Evolutionary conservation across 352 stramenopile genomes (phyloP).

Genomic region (Pythium scleroteichum): DNA sequence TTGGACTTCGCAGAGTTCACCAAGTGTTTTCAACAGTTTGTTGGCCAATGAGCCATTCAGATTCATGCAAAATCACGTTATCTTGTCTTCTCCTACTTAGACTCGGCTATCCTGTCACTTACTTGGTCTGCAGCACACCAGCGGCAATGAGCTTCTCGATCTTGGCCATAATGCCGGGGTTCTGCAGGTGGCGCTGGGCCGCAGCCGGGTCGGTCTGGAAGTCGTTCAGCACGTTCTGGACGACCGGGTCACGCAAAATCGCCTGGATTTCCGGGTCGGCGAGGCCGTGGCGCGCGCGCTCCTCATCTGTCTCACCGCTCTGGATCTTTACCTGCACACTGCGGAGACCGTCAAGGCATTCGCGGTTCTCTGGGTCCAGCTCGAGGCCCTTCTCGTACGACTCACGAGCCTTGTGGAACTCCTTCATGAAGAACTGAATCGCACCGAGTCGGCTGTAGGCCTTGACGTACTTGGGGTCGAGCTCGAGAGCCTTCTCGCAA

Average conservation of each 20-base stretch:
- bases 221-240: constrained; percentile 98
- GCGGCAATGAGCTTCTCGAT: constrained; percentile 99
- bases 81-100: neutral
- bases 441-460: constrained; percentile 97
- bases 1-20: constrained; percentile 19
- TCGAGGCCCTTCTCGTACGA: constrained; percentile 96
- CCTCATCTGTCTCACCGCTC: constrained; percentile 94
- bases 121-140: constrained; percentile 96
- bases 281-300: constrained; percentile 97
- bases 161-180: constrained; percentile 95
- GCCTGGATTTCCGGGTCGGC: constrained; percentile 98
- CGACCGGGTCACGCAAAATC: constrained; percentile 97
- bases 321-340: constrained; percentile 95
- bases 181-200: constrained; percentile 92
- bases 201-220: constrained; percentile 95
- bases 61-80: constrained; percentile 1
- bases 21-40: constrained; percentile 12
- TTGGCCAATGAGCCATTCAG: constrained; percentile 1
- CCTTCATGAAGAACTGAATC: constrained; percentile 99
- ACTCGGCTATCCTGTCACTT: constrained; percentile 14
- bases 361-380: constrained; percentile 93
- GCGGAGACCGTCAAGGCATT: constrained; percentile 95
- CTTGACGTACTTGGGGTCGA: constrained; percentile 99
- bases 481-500: constrained; percentile 97
- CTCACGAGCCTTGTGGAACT: constrained; percentile 98